Evolutionary conservation across 768 basidiomycete species (phyloP).

Genomic region (Lactifluus pinguis): DNA sequence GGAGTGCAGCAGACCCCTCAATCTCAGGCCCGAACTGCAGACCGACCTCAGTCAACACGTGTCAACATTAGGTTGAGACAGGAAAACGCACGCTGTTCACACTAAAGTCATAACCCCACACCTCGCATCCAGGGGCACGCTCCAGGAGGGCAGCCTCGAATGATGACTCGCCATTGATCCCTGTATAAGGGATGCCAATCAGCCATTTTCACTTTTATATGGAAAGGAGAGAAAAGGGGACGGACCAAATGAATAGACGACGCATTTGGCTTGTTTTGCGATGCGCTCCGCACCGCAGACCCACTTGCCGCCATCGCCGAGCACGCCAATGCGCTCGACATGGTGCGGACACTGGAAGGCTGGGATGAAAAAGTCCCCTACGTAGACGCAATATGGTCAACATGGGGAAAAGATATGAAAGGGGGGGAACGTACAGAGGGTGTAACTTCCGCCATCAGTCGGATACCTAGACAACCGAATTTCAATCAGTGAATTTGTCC

Average conservation of each 20-base stretch:
- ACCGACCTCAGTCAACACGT: not conserved
- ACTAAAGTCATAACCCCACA: constrained; percentile 38
- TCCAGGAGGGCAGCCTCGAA: constrained; percentile 42
- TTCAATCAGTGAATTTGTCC: not conserved
- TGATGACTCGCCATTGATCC: constrained; percentile 43
- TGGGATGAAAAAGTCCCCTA: constrained; percentile 46
- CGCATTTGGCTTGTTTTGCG: constrained; percentile 36
- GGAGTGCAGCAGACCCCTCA: constrained; percentile 24
- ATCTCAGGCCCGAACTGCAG: constrained; percentile 38
- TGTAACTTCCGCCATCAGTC: not conserved
- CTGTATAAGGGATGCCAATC: constrained; percentile 18
- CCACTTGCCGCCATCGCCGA: constrained; percentile 52
- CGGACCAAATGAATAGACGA: constrained; percentile 42
- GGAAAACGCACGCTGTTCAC: constrained; percentile 26
- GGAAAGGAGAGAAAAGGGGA: not conserved
- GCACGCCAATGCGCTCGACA: constrained; percentile 37
- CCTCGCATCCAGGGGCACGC: constrained; percentile 32
- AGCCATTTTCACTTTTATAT: not conserved
- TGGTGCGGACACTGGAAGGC: constrained; percentile 42
- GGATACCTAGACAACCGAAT: constrained; percentile 1
- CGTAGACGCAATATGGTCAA: not conserved
- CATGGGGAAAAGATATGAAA: too few relatives aligned
- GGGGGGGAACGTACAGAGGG: not conserved
- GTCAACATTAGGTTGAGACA: not conserved
- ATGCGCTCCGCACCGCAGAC: constrained; percentile 42